phyloP scores from a whole-genome alignment of 371 early-diverging fungal genomes.

The Apophysomyces elegans region DNA sequence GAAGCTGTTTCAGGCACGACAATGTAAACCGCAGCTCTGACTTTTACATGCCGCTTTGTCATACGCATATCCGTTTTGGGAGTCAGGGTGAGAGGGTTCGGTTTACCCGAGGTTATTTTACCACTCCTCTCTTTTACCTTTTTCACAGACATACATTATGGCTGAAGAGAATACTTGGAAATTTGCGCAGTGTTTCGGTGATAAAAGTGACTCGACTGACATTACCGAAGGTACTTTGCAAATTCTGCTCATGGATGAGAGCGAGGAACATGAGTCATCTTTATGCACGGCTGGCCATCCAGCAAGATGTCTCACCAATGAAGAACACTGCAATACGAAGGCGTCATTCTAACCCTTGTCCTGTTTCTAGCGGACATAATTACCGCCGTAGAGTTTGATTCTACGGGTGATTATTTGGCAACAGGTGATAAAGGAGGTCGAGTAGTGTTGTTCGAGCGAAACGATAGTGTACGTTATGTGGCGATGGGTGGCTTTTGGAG shows the following conservation, averaged over 20 bases:
- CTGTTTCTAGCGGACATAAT: conserved; percentile 84
- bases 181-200: conserved; percentile 99
- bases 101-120: too few species aligned
- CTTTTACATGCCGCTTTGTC: too few species aligned
- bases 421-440: conserved; percentile 94
- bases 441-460: conserved; percentile 89
- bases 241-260: background rate
- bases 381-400: conserved; percentile 92
- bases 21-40: too few species aligned
- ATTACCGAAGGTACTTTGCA: conserved; percentile 89
- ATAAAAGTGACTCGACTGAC: conserved; percentile 97
- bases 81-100: too few species aligned
- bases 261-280: background rate
- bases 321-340: background rate
- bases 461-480: conserved; percentile 71
- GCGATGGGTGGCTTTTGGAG: background rate
- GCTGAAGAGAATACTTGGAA: conserved; percentile 80
- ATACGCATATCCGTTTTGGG: too few species aligned
- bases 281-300: conserved; percentile 8
- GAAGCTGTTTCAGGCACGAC: too few species aligned
- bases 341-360: background rate
- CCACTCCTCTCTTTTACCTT: too few species aligned
- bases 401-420: conserved; percentile 89
- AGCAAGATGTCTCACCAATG: background rate
- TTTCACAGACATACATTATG: conserved; percentile 25